Percentiles rank a stretch among this genome's conserved stretches.
Conservation (phyloP, 2,329 filamentous ascomycete species). For the Fusarium redolens region DNA sequence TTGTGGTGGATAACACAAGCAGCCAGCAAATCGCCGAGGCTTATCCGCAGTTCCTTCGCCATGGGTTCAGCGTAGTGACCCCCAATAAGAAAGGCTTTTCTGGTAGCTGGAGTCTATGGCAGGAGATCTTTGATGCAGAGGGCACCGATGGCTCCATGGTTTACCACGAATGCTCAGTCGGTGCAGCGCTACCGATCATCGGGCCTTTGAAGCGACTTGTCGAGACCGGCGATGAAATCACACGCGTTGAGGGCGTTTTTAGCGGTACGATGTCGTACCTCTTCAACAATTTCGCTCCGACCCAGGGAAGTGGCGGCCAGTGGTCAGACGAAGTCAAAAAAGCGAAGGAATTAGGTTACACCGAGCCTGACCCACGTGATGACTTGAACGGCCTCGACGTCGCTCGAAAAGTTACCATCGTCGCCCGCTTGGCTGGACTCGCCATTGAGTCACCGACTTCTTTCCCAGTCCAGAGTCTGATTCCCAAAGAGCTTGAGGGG, state of each 20-base stretch:
- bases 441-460: slow-evolving; percentile 83
- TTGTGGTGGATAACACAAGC: slow-evolving; percentile 96
- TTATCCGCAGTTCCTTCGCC: slow-evolving; percentile 83
- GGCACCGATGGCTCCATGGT: slow-evolving; percentile 78
- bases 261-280: slow-evolving; percentile 97
- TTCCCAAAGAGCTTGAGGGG: slow-evolving; percentile 85
- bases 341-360: slow-evolving; percentile 92
- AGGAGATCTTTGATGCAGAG: slow-evolving; percentile 82
- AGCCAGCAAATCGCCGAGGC: slow-evolving; percentile 83
- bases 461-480: slow-evolving; percentile 93
- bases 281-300: slow-evolving; percentile 95
- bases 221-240: slow-evolving; percentile 90
- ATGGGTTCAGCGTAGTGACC: slow-evolving; percentile 90
- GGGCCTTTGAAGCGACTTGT: slow-evolving; percentile 94
- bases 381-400: slow-evolving; percentile 89
- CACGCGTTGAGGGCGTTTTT: slow-evolving; percentile 94
- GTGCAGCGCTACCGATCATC: slow-evolving; percentile 91
- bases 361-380: slow-evolving; percentile 85
- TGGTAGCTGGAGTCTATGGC: slow-evolving; percentile 81
- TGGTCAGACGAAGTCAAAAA: slow-evolving; percentile 93
- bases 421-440: slow-evolving; percentile 87
- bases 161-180: slow-evolving; percentile 95
- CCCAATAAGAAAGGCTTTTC: slow-evolving; percentile 99
- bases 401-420: slow-evolving; percentile 93
- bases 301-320: slow-evolving; percentile 75